These are phyloP conservation scores for Hypoxylon crocopeplum DNA, from an alignment of 495 filamentous ascomycete species.

Conservation along the genomic window DNA sequence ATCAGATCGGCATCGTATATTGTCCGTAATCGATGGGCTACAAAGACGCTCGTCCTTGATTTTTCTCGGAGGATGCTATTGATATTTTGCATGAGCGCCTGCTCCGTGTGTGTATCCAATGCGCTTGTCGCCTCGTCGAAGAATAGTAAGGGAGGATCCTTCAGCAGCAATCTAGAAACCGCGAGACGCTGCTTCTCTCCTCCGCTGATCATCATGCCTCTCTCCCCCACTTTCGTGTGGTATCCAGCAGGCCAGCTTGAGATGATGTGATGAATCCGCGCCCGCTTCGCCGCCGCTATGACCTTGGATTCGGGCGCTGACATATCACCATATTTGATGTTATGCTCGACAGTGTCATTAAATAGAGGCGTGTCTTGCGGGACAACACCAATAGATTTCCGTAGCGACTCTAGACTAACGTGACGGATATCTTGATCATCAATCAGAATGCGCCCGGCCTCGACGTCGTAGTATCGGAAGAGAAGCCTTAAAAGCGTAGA, in stretches of 20 bases:
- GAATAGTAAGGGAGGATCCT: constrained; percentile 91
- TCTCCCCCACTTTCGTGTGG: constrained; percentile 89
- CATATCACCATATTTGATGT: constrained; percentile 93
- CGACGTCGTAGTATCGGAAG: constrained; percentile 94
- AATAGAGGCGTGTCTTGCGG: constrained; percentile 97
- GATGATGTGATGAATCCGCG: constrained; percentile 85
- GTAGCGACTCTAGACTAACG: constrained; percentile 80
- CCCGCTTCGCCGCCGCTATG: constrained; percentile 67
- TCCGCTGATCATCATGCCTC: constrained; percentile 97
- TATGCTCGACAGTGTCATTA: constrained; percentile 93
- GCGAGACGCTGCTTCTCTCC: constrained; percentile 96
- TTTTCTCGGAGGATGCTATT: constrained; percentile 93
- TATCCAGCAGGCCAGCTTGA: constrained; percentile 82
- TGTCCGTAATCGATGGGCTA: constrained; percentile 89
- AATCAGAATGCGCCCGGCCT: constrained; percentile 84
- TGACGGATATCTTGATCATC: constrained; percentile 92
- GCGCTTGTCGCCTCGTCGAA: constrained; percentile 98
- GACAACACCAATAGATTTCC: constrained; percentile 90
- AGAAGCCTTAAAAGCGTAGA: constrained; percentile 89
- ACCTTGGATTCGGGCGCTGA: constrained; percentile 78
- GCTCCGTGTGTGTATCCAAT: constrained; percentile 94
- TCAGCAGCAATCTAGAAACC: constrained; percentile 83
- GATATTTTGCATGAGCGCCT: constrained; percentile 89
- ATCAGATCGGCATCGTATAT: constrained; percentile 96
- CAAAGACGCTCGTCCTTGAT: constrained; percentile 86